Conservation (phyloP, 768 basidiomycete genomes). For the Boletus barrowsii region DNA sequence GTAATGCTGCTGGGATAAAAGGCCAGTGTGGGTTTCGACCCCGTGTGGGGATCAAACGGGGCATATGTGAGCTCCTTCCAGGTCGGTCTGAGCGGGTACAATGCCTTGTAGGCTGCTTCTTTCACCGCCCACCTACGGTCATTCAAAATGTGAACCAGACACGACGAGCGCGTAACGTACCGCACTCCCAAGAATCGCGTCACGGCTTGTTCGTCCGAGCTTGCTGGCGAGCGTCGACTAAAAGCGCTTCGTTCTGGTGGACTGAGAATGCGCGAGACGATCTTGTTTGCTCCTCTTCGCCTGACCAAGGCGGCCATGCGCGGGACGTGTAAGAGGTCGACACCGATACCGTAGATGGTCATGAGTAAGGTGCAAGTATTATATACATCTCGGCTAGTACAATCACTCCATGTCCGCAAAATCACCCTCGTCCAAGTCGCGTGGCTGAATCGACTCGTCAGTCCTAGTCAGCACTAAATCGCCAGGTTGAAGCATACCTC, state of each 20-base stretch:
- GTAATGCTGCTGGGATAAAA: constrained; percentile 10
- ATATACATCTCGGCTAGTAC: not conserved
- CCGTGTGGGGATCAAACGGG: constrained; percentile 30
- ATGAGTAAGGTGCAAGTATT: constrained; percentile 29
- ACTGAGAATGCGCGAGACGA: constrained; percentile 67
- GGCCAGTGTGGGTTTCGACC: constrained; percentile 43
- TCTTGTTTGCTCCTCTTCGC: constrained; percentile 42
- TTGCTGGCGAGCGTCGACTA: not conserved
- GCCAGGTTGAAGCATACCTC: constrained; percentile 50
- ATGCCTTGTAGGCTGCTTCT: constrained; percentile 84
- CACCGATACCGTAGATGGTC: constrained; percentile 71
- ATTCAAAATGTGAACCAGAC: not conserved
- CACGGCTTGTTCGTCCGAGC: constrained; percentile 10
- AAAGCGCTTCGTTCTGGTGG: constrained; percentile 39
- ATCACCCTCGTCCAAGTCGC: constrained; percentile 91
- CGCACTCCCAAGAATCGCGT: constrained; percentile 68
- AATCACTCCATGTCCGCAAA: constrained; percentile 69
- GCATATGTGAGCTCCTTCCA: constrained; percentile 74
- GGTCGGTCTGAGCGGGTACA: constrained; percentile 63
- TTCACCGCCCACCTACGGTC: constrained; percentile 72
- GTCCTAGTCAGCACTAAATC: constrained; percentile 1
- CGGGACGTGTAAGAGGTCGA: constrained; percentile 69
- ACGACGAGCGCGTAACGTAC: constrained; percentile 34
- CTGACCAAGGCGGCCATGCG: constrained; percentile 56
- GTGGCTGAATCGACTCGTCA: constrained; percentile 53